Percentiles rank a stretch among this genome's conserved stretches.
Evolutionary conservation across 2,329 filamentous ascomycete genomes (phyloP).

Genomic region (Fusarium aywerte): DNA sequence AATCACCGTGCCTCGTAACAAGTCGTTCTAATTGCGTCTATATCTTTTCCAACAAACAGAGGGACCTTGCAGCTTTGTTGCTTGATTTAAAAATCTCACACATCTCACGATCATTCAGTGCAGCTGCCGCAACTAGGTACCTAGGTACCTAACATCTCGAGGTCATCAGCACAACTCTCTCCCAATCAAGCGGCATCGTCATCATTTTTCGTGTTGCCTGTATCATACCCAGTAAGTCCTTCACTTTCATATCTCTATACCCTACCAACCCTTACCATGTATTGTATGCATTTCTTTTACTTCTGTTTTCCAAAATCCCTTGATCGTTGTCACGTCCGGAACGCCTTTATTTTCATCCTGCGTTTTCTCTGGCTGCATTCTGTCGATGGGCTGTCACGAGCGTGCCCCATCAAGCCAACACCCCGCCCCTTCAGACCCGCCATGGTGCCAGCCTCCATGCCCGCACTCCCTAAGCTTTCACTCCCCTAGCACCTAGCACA

Average conservation of each 20-base stretch:
- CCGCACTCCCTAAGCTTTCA: constrained; percentile 39
- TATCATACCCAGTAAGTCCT: constrained; percentile 34
- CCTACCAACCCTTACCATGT: constrained; percentile 4
- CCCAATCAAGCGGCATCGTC: constrained; percentile 39
- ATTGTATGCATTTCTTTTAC: background rate
- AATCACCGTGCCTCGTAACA: constrained; percentile 29
- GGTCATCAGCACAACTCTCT: constrained; percentile 35
- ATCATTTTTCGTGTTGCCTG: constrained; percentile 32
- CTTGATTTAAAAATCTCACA: constrained; percentile 21
- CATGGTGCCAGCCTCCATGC: constrained; percentile 45
- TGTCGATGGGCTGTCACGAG: constrained; percentile 48
- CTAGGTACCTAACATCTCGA: constrained; percentile 26
- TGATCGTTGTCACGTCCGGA: constrained; percentile 2
- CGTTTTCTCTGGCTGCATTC: constrained; percentile 33
- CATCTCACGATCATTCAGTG: constrained; percentile 41
- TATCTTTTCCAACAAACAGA: constrained; percentile 24
- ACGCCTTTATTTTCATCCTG: constrained; percentile 16
- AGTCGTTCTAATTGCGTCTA: constrained; percentile 23
- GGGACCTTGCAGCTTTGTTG: constrained; percentile 31
- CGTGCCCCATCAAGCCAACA: constrained; percentile 48
- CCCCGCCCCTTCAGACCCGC: constrained; percentile 49
- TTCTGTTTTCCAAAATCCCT: background rate
- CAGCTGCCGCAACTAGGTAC: constrained; percentile 34
- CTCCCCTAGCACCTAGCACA: constrained; percentile 41
- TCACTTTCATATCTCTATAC: constrained; percentile 8